phyloP scores from a whole-genome alignment of 192 early-diverging fungal genomes.

The Linnemannia hyalina region DNA sequence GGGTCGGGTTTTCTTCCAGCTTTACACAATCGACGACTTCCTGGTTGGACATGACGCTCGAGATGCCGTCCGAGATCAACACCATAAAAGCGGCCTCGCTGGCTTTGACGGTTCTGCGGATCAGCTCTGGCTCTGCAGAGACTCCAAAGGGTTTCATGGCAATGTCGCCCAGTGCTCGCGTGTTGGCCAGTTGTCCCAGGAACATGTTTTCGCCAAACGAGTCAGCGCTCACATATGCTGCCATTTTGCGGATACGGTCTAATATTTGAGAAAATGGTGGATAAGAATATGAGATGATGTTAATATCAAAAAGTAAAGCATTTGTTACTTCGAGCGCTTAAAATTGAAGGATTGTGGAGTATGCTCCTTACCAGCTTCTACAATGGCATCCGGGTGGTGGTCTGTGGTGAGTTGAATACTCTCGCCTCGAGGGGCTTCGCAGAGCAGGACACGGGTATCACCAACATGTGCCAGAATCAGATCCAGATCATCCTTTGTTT shows the following conservation, averaged over 20 bases:
- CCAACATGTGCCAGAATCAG: slow-evolving; percentile 78
- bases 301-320: background rate
- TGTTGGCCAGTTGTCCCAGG: slow-evolving; percentile 74
- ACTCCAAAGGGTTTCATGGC: slow-evolving; percentile 79
- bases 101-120: slow-evolving; percentile 63
- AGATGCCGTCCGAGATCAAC: slow-evolving; percentile 78
- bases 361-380: slow-evolving; percentile 47
- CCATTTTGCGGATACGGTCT: slow-evolving; percentile 76
- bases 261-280: slow-evolving; percentile 21
- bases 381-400: slow-evolving; percentile 75
- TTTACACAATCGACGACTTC: slow-evolving; percentile 82
- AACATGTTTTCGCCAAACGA: slow-evolving; percentile 82
- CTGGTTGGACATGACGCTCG: slow-evolving; percentile 79
- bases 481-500: slow-evolving; percentile 67
- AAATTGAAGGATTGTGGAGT: too few relatives aligned
- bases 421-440: slow-evolving; percentile 70
- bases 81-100: slow-evolving; percentile 78
- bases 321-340: background rate
- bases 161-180: slow-evolving; percentile 78
- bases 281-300: background rate
- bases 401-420: slow-evolving; percentile 70
- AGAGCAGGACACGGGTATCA: slow-evolving; percentile 72
- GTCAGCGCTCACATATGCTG: slow-evolving; percentile 80
- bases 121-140: slow-evolving; percentile 77
- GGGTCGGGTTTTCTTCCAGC: slow-evolving; percentile 66